These are phyloP conservation scores for Magnaporthiopsis incrustans DNA, from an alignment of 2,329 filamentous ascomycete species.

Conservation along the genomic window DNA sequence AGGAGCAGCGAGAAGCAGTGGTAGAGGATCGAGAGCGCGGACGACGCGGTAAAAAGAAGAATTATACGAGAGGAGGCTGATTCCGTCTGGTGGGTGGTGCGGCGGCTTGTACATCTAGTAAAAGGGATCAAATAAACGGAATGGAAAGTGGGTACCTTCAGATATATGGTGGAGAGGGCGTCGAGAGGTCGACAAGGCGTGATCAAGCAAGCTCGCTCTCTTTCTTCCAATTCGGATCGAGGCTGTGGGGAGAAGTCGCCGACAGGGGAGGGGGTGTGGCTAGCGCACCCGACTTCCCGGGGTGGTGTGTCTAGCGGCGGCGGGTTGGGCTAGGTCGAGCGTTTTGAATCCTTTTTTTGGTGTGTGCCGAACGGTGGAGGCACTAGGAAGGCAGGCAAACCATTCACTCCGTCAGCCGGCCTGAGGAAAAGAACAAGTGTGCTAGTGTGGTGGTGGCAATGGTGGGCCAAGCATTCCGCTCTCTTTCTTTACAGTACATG, in stretches of 20 bases:
- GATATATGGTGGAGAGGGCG: slow-evolving; percentile 8
- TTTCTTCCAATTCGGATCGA: not conserved
- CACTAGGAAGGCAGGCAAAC: not conserved
- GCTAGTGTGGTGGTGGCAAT: not conserved
- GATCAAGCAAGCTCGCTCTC: not conserved
- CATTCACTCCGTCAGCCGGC: not conserved
- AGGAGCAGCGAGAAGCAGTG: not conserved
- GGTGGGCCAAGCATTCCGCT: not conserved
- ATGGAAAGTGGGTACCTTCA: slow-evolving; percentile 5
- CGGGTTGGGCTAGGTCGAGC: not conserved
- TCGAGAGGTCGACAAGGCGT: slow-evolving; percentile 4
- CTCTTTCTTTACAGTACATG: not conserved
- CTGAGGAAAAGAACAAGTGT: not conserved
- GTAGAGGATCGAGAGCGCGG: not conserved
- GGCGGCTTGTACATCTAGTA: slow-evolving; percentile 6
- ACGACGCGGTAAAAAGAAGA: slow-evolving; percentile 9
- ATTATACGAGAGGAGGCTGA: not conserved
- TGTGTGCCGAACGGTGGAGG: not conserved
- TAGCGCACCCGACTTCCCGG: not conserved
- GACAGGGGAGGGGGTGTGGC: slow-evolving; percentile 1
- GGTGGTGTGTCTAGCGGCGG: not conserved
- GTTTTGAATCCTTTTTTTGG: not conserved
- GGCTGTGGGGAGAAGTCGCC: slow-evolving; percentile 5
- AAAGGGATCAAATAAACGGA: slow-evolving; percentile 7
- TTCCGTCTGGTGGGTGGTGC: slow-evolving; percentile 1